Evolutionary conservation across 805 yeast species (phyloP).

Genomic region (Candida awuae): DNA sequence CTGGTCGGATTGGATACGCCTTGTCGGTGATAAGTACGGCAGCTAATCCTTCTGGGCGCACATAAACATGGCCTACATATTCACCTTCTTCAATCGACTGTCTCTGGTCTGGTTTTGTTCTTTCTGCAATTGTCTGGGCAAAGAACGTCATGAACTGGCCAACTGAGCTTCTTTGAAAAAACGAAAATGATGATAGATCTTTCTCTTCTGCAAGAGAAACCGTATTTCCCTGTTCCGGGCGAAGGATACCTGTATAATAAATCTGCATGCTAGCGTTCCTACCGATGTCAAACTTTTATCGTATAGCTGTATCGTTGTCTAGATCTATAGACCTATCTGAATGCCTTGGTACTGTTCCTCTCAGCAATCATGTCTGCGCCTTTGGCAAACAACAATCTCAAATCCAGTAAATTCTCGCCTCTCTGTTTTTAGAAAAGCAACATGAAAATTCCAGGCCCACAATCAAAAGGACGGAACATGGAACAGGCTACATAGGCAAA

Average conservation of each 20-base stretch:
- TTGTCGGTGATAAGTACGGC: conserved; percentile 90
- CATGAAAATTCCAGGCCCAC: too few species aligned
- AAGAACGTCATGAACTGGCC: conserved; percentile 94
- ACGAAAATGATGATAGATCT: conserved; percentile 79
- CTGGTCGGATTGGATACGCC: conserved; percentile 95
- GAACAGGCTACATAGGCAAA: too few species aligned
- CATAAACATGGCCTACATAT: conserved; percentile 87
- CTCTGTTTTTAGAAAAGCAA: too few species aligned
- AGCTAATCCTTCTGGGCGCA: conserved; percentile 82
- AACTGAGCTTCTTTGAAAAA: conserved; percentile 69
- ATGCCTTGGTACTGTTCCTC: too few species aligned
- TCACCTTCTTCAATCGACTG: conserved; percentile 89
- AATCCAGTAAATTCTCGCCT: too few species aligned
- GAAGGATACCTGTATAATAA: conserved; percentile 80
- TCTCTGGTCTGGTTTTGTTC: conserved; percentile 85
- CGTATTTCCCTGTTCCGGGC: conserved; percentile 46
- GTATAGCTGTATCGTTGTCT: too few species aligned
- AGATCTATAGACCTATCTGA: too few species aligned
- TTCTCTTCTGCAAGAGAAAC: conserved; percentile 72
- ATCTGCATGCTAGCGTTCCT: conserved; percentile 56
- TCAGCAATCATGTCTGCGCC: too few species aligned
- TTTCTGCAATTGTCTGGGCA: conserved; percentile 78
- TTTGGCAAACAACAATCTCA: too few species aligned
- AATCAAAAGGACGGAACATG: too few species aligned
- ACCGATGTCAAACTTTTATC: background rate